Percentiles rank a stretch among this genome's conserved stretches.
Conservation (phyloP, 2,329 filamentous ascomycete species). For the Penicillium expansum region DNA sequence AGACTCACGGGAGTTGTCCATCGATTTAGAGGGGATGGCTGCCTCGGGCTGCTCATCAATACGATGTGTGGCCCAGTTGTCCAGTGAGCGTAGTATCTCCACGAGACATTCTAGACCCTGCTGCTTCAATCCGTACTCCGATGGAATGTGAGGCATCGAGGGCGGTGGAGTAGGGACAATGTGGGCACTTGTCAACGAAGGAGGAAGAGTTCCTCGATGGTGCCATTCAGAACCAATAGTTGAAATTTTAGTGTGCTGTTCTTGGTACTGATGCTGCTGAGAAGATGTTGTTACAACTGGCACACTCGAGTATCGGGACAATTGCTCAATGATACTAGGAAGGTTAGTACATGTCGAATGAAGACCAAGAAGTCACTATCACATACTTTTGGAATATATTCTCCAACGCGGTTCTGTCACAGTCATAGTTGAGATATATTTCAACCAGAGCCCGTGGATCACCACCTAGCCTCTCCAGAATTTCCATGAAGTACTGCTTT, state of each 20-base stretch:
- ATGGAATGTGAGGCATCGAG: slow-evolving; percentile 65
- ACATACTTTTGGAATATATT: slow-evolving; percentile 81
- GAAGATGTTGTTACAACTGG: slow-evolving; percentile 70
- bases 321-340: slow-evolving; percentile 77
- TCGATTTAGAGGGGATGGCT: slow-evolving; percentile 48
- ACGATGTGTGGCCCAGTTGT: slow-evolving; percentile 83
- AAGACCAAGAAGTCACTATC: not conserved
- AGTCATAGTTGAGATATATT: slow-evolving; percentile 97
- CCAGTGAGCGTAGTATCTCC: slow-evolving; percentile 81
- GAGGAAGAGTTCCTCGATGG: slow-evolving; percentile 77
- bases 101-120: slow-evolving; percentile 85
- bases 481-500: slow-evolving; percentile 85
- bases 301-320: slow-evolving; percentile 80
- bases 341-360: slow-evolving; percentile 5
- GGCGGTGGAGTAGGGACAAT: slow-evolving; percentile 55
- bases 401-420: slow-evolving; percentile 84
- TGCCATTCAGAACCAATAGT: slow-evolving; percentile 74
- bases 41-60: slow-evolving; percentile 53
- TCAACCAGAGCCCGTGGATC: slow-evolving; percentile 90
- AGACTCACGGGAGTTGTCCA: slow-evolving; percentile 66
- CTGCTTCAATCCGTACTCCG: slow-evolving; percentile 88
- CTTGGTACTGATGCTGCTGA: slow-evolving; percentile 84
- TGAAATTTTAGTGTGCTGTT: slow-evolving; percentile 63
- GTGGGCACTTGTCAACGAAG: slow-evolving; percentile 76
- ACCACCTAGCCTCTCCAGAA: slow-evolving; percentile 77